phyloP scores from a whole-genome alignment of 768 basidiomycete genomes.

The Coprinellus aureogranulatus region DNA sequence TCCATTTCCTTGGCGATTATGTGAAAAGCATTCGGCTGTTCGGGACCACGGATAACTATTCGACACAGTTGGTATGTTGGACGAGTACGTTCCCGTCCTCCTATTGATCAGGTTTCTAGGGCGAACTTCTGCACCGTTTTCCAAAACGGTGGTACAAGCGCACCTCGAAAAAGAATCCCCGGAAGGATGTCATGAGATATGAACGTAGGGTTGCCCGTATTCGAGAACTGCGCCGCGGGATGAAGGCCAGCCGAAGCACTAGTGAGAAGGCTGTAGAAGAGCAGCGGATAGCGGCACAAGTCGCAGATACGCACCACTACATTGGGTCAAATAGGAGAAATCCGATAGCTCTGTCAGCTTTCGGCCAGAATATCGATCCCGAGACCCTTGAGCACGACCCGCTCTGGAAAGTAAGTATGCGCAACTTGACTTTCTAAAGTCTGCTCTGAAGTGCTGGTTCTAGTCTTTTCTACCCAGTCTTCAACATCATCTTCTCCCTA shows the following conservation, averaged over 20 bases:
- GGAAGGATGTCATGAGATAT: neutral
- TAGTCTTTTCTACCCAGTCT: conserved; percentile 15
- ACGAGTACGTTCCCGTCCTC: conserved; percentile 2
- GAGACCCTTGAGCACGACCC: neutral
- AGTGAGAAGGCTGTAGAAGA: neutral
- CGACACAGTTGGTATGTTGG: no score
- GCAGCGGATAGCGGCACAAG: neutral
- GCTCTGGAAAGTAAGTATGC: neutral
- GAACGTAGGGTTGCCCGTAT: neutral
- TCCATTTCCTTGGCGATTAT: no score
- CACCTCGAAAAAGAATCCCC: neutral
- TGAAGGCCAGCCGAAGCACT: neutral
- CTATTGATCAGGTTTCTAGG: conserved; percentile 10
- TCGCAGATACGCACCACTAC: neutral
- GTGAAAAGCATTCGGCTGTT: no score
- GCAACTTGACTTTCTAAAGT: neutral
- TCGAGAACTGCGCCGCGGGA: neutral
- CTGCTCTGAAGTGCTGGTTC: no score
- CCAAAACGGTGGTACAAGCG: neutral
- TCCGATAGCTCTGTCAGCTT: neutral
- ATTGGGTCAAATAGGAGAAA: neutral
- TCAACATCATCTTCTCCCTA: neutral
- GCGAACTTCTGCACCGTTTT: neutral
- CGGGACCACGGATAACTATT: no score
- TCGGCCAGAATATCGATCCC: neutral